Evolutionary conservation across 2,329 filamentous ascomycete genomes (phyloP), one percentile per base, ranked within the genome.

Genomic region (Pyrenophora seminiperda): DNA sequence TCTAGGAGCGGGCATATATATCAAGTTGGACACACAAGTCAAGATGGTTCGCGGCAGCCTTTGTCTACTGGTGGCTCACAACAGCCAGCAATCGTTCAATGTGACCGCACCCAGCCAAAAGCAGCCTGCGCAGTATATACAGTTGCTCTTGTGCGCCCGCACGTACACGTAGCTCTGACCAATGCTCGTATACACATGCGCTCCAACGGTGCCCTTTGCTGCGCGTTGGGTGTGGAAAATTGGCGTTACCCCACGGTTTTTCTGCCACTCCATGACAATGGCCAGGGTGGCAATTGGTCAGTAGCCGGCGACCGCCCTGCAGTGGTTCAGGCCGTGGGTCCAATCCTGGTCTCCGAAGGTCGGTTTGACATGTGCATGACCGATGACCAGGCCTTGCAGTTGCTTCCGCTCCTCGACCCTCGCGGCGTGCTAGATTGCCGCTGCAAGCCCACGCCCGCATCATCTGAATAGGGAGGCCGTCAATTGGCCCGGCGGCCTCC

Each of bases 181-280:
- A 46, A 53, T 58, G 50, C 53, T 59, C 47, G 53, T 56, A 53
- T 59, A 58, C 52, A 50, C 49, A 46, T 52, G 60, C 50, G 55
- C 44, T 59, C 41, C 49, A 58, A 48, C 39, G 55, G 53, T 61
- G 57, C 56, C 50, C 46, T 40, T 44, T 43, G 52, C 45, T 49
- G 47, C 47, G 58, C 63, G 58, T 66, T 58, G 63, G 58, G 62
- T 60, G 55, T 56, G 54, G 58, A 63, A 66, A 66, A 62, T 65
- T 65, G 57, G 56, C 53, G 58, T 59, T 71, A 71, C 68, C 69
- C 68, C 69, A 72, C 68, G 68, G 65, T 62, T 65, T 70, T 54
- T 54, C 67, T 70, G 68, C 67, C 65, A 50, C 13, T 34, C 50
- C 57, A 62, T 67, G 62, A 60, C 66, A 57, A 52, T 51, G 62